These are phyloP conservation scores for Otatea glauca DNA, from an alignment of 176 grass and related monocot genomes.

Conservation along the genomic window DNA sequence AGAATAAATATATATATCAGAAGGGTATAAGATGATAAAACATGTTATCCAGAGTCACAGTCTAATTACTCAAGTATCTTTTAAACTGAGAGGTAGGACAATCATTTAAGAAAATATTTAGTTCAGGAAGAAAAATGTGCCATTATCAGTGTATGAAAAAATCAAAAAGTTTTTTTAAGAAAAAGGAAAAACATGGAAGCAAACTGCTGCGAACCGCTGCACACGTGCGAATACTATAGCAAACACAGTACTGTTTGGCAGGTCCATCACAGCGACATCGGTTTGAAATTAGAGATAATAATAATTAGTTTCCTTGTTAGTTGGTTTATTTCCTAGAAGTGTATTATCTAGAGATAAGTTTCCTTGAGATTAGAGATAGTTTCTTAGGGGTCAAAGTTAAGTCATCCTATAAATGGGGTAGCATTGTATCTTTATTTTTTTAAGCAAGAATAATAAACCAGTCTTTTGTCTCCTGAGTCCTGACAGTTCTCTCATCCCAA, in stretches of 20 bases:
- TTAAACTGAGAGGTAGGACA: not conserved
- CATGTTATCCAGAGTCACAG: not conserved
- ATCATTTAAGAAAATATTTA: not conserved
- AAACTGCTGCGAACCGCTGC: not conserved
- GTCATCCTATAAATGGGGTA: not conserved
- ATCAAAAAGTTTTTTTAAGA: not conserved
- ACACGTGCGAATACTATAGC: not conserved
- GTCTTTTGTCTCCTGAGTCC: not conserved
- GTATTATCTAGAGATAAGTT: not conserved
- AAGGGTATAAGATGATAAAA: slow-evolving; percentile 36
- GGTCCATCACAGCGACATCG: not conserved
- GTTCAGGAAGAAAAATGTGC: not conserved
- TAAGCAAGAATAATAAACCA: not conserved
- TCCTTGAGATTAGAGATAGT: not conserved
- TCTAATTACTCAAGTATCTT: not conserved
- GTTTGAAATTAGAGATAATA: not conserved
- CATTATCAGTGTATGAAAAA: not conserved
- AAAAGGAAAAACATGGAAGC: not conserved
- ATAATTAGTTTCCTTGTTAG: not conserved
- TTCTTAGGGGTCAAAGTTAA: not conserved
- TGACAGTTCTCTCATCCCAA: too few species aligned
- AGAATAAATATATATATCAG: not conserved
- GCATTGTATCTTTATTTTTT: not conserved
- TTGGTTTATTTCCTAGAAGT: not conserved
- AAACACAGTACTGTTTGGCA: not conserved